Base-by-base conservation (phyloP, 1,284 basidiomycete genomes). In the Heterobasidion irregulare region DNA sequence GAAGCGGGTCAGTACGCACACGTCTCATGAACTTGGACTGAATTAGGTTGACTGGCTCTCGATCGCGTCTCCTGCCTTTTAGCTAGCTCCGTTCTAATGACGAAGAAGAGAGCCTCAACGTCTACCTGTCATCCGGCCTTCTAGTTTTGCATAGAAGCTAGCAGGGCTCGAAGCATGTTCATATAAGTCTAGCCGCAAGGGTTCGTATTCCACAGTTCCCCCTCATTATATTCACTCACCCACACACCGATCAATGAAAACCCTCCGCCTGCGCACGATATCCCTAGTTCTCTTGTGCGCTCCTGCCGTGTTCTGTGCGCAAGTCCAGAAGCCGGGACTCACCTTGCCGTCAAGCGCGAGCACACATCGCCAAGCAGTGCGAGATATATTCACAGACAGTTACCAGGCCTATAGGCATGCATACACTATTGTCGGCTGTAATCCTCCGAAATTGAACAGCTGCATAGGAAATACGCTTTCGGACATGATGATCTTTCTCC, bases 401-500 rank as follows among this genome's bases (percentile, higher is more conserved):
- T 87, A 83, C 61, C 53, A 67, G 6, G 76, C 82, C 19, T 86
- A 87, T 68, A 77, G 71, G 84, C 82, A 52, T 45, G 76, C 70
- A 12, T 10, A 8, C 13, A 16, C 38, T n/a, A 8, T 41, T 8
- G 5, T n/a, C 2, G 10, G n/a, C n/a, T n/a, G n/a, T 35, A 33
- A 16, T 41, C 38, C 6, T 6, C 52, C 15, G 38, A 41, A 7
- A n/a, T 41, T 41, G 10, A 12, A 41, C 38, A 41, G 10, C 38
- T 10, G 12, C n/a, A 41, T 55, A 86, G 84, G 63, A 59, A 76
- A 50, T 76, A 77, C 59, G 84, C 86, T 0, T 84, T 75, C 64
- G 79, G 81, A 2, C 82, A 86, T 61, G 86, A 88, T 55, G 79
- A 86, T 56, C 66, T 88, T 18, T 69, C 70, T 7, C 85, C 83